Evolutionary conservation across 2,329 filamentous ascomycete genomes (phyloP).

Genomic region (Diaporthe velutina): DNA sequence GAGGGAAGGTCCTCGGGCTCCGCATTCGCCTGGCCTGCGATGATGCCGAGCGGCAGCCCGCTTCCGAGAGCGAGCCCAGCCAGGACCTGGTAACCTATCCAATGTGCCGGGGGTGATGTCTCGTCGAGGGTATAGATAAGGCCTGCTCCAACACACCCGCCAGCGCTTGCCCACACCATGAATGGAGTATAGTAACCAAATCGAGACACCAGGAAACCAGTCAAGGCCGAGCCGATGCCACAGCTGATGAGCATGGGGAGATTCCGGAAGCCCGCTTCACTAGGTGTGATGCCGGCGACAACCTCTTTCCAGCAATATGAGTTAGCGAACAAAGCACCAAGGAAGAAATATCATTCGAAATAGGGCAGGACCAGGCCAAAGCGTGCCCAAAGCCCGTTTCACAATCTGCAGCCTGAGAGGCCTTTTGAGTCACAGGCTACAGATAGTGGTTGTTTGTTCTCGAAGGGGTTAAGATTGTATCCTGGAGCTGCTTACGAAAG

Average conservation of each 20-base stretch:
- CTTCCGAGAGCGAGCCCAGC: slow-evolving; percentile 11
- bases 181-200: slow-evolving; percentile 5
- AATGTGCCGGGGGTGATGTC: background rate
- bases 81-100: slow-evolving; percentile 34
- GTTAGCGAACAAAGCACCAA: no score
- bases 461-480: no score
- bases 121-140: slow-evolving; percentile 3
- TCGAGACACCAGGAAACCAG: slow-evolving; percentile 10
- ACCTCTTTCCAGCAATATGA: no score
- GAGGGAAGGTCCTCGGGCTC: slow-evolving; percentile 1
- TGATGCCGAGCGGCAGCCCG: background rate
- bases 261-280: slow-evolving; percentile 11
- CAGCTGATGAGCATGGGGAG: slow-evolving; percentile 26
- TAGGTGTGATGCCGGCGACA: background rate
- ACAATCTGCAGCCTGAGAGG: no score
- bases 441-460: no score
- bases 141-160: background rate
- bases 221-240: background rate
- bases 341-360: no score
- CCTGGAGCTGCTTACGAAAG: no score
- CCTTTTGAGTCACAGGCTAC: no score
- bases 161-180: slow-evolving; percentile 14
- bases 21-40: slow-evolving; percentile 3
- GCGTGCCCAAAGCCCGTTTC: no score
- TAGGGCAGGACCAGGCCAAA: no score